Conservation (phyloP, 2,329 filamentous ascomycete species). For the Aplosporella prunicola region DNA sequence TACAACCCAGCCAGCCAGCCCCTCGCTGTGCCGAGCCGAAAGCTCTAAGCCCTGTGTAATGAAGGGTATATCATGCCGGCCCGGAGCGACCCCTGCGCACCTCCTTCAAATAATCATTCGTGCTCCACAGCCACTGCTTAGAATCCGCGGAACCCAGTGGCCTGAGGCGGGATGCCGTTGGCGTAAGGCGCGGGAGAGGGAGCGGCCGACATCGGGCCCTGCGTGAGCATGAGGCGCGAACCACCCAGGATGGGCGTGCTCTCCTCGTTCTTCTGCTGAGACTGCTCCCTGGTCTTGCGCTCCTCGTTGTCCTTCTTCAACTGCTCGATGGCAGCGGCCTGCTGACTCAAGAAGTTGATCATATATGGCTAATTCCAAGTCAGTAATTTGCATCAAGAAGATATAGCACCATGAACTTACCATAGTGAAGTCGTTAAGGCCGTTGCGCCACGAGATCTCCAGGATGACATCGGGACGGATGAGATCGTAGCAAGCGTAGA, state of each 20-base stretch:
- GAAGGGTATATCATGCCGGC: slow-evolving; percentile 1
- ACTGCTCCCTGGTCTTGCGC: slow-evolving; percentile 61
- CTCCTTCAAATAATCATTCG: too few relatives aligned
- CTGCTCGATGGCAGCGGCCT: slow-evolving; percentile 72
- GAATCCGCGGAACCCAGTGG: slow-evolving; percentile 50
- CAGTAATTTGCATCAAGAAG: too few relatives aligned
- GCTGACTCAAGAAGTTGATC: slow-evolving; percentile 94
- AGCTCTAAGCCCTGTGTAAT: slow-evolving; percentile 2
- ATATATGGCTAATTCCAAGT: slow-evolving; percentile 66
- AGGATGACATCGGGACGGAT: slow-evolving; percentile 87
- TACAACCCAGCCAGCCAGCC: slow-evolving; percentile 1
- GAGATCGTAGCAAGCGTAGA: slow-evolving; percentile 96
- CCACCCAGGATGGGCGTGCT: slow-evolving; percentile 87
- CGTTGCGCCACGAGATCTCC: slow-evolving; percentile 94
- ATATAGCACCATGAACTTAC: slow-evolving; percentile 19
- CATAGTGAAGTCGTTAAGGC: slow-evolving; percentile 95
- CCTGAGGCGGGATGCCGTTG: slow-evolving; percentile 83
- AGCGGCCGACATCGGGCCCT: slow-evolving; percentile 63
- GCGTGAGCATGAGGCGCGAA: slow-evolving; percentile 88
- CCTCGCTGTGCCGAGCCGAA: slow-evolving; percentile 4
- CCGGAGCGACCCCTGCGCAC: slow-evolving; percentile 2
- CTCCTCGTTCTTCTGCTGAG: slow-evolving; percentile 82
- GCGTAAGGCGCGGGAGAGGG: slow-evolving; percentile 60
- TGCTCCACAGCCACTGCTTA: slow-evolving; percentile 19
- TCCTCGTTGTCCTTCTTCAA: slow-evolving; percentile 96